Conservation (phyloP, 1,284 basidiomycete species). For the Abortiporus biennis region DNA sequence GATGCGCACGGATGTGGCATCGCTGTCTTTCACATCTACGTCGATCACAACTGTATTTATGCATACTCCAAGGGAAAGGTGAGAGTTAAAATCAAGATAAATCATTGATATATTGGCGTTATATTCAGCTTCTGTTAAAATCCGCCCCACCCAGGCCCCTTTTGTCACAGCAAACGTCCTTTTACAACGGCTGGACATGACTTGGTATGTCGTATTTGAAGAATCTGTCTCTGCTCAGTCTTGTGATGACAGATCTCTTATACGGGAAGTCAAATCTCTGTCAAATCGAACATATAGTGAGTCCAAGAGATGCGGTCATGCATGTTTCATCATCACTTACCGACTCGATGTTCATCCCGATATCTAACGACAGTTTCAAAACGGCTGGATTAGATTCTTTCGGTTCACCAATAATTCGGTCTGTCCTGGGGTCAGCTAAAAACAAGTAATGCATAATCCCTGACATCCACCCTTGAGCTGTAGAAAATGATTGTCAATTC, state of each 20-base stretch:
- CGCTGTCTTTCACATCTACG: too few species aligned
- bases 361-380: constrained; percentile 19
- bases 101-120: too few species aligned
- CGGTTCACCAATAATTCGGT: constrained; percentile 42
- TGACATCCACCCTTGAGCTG: constrained; percentile 41
- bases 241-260: constrained; percentile 24
- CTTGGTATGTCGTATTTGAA: constrained; percentile 23
- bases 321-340: too few species aligned
- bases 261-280: constrained; percentile 30
- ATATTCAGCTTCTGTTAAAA: too few species aligned
- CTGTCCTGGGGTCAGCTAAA: constrained; percentile 41
- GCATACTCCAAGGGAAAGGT: too few species aligned
- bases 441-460: constrained; percentile 43
- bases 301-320: too few species aligned
- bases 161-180: too few species aligned
- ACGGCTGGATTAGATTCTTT: constrained; percentile 31
- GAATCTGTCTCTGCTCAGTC: constrained; percentile 24
- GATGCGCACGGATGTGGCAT: too few species aligned
- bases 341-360: constrained; percentile 15
- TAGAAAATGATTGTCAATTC: constrained; percentile 1
- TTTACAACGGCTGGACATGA: not conserved
- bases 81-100: too few species aligned
- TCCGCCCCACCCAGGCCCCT: too few species aligned
- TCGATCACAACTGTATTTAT: too few species aligned
- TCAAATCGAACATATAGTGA: constrained; percentile 13